Base-by-base conservation (phyloP, 306 rosid genomes). In the Cicer cuneatum region DNA sequence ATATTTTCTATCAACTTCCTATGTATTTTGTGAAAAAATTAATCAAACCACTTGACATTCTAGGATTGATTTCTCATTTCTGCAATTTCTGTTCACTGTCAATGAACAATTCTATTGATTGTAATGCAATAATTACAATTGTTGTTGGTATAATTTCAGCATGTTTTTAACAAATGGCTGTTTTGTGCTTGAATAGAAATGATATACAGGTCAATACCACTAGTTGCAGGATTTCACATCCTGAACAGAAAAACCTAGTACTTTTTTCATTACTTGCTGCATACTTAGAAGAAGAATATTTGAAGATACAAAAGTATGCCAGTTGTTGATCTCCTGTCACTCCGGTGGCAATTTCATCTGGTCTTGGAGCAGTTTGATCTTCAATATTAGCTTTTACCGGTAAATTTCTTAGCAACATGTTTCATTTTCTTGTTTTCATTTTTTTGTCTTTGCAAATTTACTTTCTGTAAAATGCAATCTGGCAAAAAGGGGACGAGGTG, bases 391-490 rank as follows among this genome's bases (percentile, higher is more conserved):
- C 54, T 40, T 66, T 62, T 75, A 53, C 68, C 38, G 82, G 86
- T 79, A 84, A 53, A 24, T 48, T 69, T 69, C 76, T 73, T 52
- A 3, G 61, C 69, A 56, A 16, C 67, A 71, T 69, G 62, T 62
- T 75, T 60, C 12, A 6, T 60, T 74, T 62, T 68, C 80, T 67
- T 49, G 70, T 59, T 69, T 49, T 86, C 75, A 39, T 21, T 72
- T 84, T 83, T 58, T 76, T 14, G 68, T 75, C 82, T 70, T 76
- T 48, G 66, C 82, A 85, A 74, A 35, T 83, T 81, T 91, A 85
- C 89, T 93, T 56, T 88, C 87, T 65, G 89, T 83, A 72, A 53
- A 82, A 83, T 91, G 98, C 61, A 94, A 83, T 74, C 97, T 85
- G 74, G 87, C 77, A 49, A 10, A 46, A 47, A 93, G 83, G 19